These are phyloP conservation scores for Forsythia suspensa DNA, from an alignment of 257 asterid species.

Conservation along the genomic window DNA sequence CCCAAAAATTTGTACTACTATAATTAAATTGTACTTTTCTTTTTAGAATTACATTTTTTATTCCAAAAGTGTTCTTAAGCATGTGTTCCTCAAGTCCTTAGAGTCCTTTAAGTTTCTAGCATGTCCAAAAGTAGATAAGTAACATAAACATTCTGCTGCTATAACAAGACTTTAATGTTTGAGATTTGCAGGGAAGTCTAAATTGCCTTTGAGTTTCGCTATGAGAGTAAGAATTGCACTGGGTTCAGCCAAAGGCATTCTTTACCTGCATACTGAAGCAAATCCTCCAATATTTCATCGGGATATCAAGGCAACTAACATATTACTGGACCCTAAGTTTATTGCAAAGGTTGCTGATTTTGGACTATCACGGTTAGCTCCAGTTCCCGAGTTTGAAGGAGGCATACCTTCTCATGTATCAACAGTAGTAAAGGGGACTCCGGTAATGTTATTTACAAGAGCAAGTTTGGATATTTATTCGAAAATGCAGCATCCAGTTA, in stretches of 20 bases:
- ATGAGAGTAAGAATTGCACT: constrained; percentile 73
- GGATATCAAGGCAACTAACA: constrained; percentile 95
- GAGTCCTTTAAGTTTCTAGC: neutral
- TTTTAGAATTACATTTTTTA: constrained; percentile 3
- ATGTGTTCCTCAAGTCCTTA: neutral
- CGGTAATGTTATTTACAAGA: constrained; percentile 49
- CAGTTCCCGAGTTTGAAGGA: constrained; percentile 84
- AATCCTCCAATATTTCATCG: constrained; percentile 98
- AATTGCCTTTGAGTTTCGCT: constrained; percentile 58
- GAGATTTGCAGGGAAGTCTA: constrained; percentile 54
- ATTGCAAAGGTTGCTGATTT: constrained; percentile 93
- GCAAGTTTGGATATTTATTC: neutral
- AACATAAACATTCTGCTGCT: neutral
- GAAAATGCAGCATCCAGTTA: neutral
- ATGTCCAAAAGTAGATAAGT: neutral
- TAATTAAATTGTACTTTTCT: neutral
- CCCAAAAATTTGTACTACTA: too few relatives aligned
- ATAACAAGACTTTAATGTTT: constrained; percentile 1
- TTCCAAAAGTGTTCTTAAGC: neutral
- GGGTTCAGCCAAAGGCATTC: constrained; percentile 88
- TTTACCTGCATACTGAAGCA: constrained; percentile 95
- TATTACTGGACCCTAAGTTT: constrained; percentile 69
- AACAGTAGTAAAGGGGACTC: constrained; percentile 96
- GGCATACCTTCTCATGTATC: constrained; percentile 73
- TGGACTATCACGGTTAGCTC: constrained; percentile 92